Evolutionary conservation across 164 flowering plant species (phyloP).

Genomic region (Liriodendron chinense): DNA sequence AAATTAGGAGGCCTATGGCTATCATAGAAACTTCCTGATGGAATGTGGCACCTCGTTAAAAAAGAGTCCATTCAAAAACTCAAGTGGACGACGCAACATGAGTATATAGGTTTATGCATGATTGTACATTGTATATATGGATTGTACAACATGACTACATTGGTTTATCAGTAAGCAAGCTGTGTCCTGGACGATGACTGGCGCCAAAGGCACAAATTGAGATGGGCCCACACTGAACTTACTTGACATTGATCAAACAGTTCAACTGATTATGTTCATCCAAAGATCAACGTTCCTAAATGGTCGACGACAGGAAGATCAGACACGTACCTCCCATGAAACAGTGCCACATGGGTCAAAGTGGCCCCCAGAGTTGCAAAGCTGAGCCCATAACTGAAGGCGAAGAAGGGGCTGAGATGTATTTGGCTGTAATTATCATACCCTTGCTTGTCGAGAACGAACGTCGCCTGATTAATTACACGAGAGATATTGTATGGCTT

Average conservation of each 20-base stretch:
- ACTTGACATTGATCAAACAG: no score
- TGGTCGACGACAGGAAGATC: neutral
- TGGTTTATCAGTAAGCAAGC: neutral
- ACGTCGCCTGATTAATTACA: conserved; percentile 26
- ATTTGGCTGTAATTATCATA: conserved; percentile 50
- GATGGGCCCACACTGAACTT: no score
- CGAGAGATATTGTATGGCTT: conserved; percentile 31
- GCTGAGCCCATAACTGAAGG: conserved; percentile 42
- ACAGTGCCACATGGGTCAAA: conserved; percentile 58
- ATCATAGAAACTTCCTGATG: no score
- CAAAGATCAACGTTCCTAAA: no score
- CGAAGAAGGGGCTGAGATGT: conserved; percentile 46
- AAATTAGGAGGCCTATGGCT: no score
- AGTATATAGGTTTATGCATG: no score
- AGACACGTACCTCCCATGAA: conserved; percentile 31
- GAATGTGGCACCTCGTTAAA: no score
- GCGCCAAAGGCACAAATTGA: no score
- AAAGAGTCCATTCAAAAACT: no score
- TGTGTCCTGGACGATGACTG: neutral
- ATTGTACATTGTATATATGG: neutral
- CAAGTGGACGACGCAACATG: no score
- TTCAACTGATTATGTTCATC: no score
- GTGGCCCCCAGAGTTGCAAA: conserved; percentile 56
- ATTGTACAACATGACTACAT: neutral
- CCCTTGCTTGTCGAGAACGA: conserved; percentile 28